A percentile compares a stretch with the other conserved stretches of the same genome.
Conservation (phyloP, 768 basidiomycete species). For the Pleurotus eryngii region DNA sequence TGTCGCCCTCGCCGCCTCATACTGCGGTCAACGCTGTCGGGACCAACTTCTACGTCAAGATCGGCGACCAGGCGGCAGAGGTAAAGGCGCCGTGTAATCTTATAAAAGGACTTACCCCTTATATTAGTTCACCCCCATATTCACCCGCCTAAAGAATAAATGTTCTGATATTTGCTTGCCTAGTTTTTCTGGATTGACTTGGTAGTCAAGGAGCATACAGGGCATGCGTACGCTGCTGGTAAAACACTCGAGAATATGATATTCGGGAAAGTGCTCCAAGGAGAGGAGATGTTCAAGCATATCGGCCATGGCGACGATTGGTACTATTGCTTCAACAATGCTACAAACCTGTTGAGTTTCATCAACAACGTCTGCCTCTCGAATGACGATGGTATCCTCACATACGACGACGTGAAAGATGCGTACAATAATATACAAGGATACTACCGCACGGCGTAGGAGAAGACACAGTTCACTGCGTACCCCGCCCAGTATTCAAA, state of each 20-base stretch:
- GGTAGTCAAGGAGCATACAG: not conserved
- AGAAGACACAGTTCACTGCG: too few relatives aligned
- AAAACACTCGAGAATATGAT: not conserved
- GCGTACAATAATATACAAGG: not conserved
- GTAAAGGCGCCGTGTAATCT: not conserved
- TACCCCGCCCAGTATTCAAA: too few relatives aligned
- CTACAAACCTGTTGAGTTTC: not conserved
- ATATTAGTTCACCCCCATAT: not conserved
- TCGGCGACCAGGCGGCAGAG: not conserved
- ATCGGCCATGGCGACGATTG: not conserved
- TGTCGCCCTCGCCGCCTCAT: not conserved
- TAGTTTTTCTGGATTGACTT: not conserved
- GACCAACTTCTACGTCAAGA: not conserved
- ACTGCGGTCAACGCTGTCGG: not conserved
- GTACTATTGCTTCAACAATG: not conserved
- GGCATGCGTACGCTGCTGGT: not conserved
- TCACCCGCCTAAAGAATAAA: too few relatives aligned
- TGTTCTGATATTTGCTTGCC: not conserved
- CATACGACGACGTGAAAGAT: not conserved
- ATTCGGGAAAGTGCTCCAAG: not conserved
- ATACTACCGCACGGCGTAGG: not conserved
- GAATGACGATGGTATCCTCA: not conserved
- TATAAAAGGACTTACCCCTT: not conserved
- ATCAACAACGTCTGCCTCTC: not conserved
- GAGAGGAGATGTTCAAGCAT: not conserved